Conservation (phyloP, 2,329 filamentous ascomycete species). For the Hymenoscyphus salicellus region DNA sequence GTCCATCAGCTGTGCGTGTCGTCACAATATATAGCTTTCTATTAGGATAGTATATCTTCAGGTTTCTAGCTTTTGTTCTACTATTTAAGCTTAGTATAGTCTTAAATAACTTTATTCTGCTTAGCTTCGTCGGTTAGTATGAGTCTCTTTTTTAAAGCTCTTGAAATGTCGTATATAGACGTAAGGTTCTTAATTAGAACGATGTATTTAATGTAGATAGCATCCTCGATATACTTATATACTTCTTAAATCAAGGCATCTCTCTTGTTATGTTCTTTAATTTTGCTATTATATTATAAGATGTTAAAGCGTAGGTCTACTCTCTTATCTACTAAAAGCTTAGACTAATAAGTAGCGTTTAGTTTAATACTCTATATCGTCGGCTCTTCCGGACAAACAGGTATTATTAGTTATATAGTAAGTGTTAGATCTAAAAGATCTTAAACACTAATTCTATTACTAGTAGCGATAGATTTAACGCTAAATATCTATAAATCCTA, state of each 20-base stretch:
- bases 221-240: background rate
- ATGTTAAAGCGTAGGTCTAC: background rate
- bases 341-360: background rate
- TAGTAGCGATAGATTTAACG: background rate
- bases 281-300: background rate
- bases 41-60: background rate
- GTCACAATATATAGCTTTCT: too few relatives aligned
- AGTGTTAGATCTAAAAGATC: background rate
- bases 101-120: background rate
- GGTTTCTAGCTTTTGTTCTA: background rate
- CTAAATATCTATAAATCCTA: background rate
- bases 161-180: background rate
- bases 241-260: background rate
- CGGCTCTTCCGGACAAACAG: background rate
- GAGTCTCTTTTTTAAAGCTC: background rate
- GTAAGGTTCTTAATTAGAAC: background rate
- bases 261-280: background rate
- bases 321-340: background rate
- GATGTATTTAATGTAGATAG: background rate
- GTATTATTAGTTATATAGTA: background rate
- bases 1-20: too few relatives aligned
- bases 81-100: background rate
- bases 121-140: background rate
- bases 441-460: background rate
- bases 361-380: background rate